Conservation (phyloP, 371 early-diverging fungal species). For the Rhizopus microsporus region DNA sequence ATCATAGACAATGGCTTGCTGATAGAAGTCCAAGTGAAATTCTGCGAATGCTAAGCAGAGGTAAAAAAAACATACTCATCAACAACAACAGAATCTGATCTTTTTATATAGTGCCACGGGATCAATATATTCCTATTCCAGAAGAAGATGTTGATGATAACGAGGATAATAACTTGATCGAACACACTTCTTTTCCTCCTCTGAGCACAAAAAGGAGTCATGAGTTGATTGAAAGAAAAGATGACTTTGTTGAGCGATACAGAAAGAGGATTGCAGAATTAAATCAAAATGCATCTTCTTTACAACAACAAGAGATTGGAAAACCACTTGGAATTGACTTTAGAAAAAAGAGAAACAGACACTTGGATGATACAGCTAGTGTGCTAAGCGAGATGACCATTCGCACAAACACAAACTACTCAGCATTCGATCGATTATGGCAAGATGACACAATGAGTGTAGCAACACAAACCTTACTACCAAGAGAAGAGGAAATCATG, state of each 20-base stretch:
- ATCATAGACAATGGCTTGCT: background rate
- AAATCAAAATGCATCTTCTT: background rate
- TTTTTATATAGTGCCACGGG: no score
- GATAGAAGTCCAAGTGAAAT: constrained; percentile 1
- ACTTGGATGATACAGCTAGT: background rate
- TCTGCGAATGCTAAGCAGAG: constrained; percentile 5
- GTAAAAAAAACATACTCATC: background rate
- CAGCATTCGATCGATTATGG: constrained; percentile 1
- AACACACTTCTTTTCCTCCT: background rate
- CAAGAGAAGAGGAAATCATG: background rate
- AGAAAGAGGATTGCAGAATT: background rate
- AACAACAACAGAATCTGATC: no score
- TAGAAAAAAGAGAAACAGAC: constrained; percentile 3
- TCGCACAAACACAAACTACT: constrained; percentile 3
- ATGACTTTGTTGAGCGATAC: background rate
- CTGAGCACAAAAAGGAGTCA: background rate
- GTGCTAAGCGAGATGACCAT: background rate
- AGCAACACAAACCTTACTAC: constrained; percentile 6
- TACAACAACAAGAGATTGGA: background rate
- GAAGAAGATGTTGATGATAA: no score
- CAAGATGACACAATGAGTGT: constrained; percentile 3
- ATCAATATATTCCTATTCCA: background rate
- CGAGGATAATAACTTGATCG: no score
- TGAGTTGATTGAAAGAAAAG: background rate
- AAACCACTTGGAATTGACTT: background rate